These are phyloP conservation scores for Penicillium turbatum DNA, from an alignment of 495 filamentous ascomycete species.

Conservation along the genomic window DNA sequence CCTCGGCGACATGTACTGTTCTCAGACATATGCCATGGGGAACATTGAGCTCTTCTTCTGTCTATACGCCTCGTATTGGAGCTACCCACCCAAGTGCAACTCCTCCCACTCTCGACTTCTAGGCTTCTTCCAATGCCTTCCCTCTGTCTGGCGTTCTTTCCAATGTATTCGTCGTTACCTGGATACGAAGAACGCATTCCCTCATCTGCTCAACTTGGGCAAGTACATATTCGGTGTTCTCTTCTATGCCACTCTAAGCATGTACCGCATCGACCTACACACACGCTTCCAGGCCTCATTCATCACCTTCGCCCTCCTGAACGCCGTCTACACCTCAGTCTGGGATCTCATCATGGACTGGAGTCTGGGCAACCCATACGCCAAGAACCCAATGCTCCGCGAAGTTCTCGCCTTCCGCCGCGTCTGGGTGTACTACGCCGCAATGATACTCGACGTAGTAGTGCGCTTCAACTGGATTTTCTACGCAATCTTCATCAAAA, in stretches of 20 bases:
- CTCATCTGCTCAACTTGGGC: conserved; percentile 85
- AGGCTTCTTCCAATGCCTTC: conserved; percentile 81
- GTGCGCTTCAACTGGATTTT: conserved; percentile 94
- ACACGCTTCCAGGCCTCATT: conserved; percentile 60
- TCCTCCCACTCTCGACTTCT: conserved; percentile 77
- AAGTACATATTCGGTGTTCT: conserved; percentile 88
- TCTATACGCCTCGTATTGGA: conserved; percentile 75
- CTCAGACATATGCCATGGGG: conserved; percentile 80
- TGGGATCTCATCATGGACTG: conserved; percentile 99
- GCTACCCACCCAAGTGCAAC: conserved; percentile 69
- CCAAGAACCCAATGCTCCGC: conserved; percentile 67
- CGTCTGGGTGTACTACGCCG: conserved; percentile 75
- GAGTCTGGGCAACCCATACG: conserved; percentile 73
- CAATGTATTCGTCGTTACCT: conserved; percentile 89
- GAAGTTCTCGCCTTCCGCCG: conserved; percentile 72
- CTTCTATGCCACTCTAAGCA: conserved; percentile 67
- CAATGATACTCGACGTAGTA: conserved; percentile 82
- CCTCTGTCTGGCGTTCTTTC: conserved; percentile 80
- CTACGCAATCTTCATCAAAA: conserved; percentile 74
- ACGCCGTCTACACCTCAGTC: conserved; percentile 77
- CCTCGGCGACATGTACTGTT: conserved; percentile 95
- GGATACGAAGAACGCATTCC: conserved; percentile 83
- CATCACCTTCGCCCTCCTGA: conserved; percentile 72
- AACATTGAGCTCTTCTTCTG: conserved; percentile 95
- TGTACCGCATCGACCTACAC: conserved; percentile 71